Evolutionary conservation across 805 yeast species (phyloP).

Genomic region (Starmerella roubikii): DNA sequence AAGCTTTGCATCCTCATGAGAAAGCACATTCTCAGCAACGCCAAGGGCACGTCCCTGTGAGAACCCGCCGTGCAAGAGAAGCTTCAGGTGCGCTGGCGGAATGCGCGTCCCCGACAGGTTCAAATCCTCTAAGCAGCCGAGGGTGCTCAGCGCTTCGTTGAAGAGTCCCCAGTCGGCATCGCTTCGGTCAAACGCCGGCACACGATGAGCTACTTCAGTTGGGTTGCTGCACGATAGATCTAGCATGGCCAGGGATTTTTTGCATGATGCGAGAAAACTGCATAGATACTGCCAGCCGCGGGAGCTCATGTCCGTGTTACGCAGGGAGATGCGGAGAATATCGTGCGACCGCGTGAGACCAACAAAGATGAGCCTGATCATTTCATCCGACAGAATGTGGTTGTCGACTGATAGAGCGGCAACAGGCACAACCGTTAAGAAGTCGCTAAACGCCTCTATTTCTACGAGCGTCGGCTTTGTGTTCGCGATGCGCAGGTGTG

Average conservation of each 20-base stretch:
- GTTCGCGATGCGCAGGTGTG: constrained; percentile 57
- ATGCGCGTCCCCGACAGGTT: constrained; percentile 63
- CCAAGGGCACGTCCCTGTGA: constrained; percentile 52
- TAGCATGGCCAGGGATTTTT: constrained; percentile 27
- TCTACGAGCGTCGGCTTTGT: constrained; percentile 88
- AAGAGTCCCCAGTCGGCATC: constrained; percentile 75
- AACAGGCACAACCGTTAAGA: constrained; percentile 72
- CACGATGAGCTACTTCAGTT: constrained; percentile 13
- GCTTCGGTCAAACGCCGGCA: constrained; percentile 35
- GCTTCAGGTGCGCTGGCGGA: constrained; percentile 34
- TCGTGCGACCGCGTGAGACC: constrained; percentile 54
- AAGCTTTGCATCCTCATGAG: constrained; percentile 42
- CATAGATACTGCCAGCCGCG: constrained; percentile 72
- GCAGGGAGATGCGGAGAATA: constrained; percentile 57
- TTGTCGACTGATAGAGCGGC: constrained; percentile 67
- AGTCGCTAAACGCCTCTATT: constrained; percentile 76
- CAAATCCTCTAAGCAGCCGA: constrained; percentile 71
- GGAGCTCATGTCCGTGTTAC: constrained; percentile 60
- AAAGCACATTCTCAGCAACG: constrained; percentile 58
- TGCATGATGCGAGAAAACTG: constrained; percentile 49
- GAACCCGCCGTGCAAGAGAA: constrained; percentile 48
- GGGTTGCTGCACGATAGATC: constrained; percentile 23
- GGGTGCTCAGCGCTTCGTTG: constrained; percentile 48
- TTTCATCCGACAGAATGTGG: constrained; percentile 55
- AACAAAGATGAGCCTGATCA: constrained; percentile 59